These are phyloP conservation scores for Talaromyces funiculosus DNA, from an alignment of 2,329 filamentous ascomycete genomes.

Conservation along the genomic window DNA sequence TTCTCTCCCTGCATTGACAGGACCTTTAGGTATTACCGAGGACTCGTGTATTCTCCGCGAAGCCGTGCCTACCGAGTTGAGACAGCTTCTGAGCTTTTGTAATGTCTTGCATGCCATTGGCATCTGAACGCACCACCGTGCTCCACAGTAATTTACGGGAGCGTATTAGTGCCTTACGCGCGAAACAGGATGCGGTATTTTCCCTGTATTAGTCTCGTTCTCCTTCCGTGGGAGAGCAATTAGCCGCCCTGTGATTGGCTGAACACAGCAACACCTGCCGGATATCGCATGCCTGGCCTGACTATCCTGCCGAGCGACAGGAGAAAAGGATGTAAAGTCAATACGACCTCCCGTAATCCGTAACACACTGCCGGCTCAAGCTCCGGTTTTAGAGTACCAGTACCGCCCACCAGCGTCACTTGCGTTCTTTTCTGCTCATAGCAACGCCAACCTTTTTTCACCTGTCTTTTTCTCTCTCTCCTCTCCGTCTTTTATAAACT, in stretches of 20 bases:
- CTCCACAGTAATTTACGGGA: constrained; percentile 8
- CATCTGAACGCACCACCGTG: background rate
- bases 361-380: constrained; percentile 34
- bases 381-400: constrained; percentile 27
- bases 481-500: constrained; percentile 27
- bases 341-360: constrained; percentile 15
- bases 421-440: constrained; percentile 32
- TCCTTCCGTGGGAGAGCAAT: background rate
- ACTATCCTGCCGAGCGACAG: background rate
- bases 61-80: background rate
- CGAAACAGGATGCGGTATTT: constrained; percentile 8
- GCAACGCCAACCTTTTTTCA: constrained; percentile 31
- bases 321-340: constrained; percentile 3
- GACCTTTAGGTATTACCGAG: background rate
- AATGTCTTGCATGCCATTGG: constrained; percentile 10
- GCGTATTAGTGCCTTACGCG: background rate
- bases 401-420: constrained; percentile 19
- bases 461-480: constrained; percentile 33
- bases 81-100: constrained; percentile 7
- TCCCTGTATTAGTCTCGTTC: constrained; percentile 1
- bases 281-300: background rate
- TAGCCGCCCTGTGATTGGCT: constrained; percentile 7
- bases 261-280: background rate
- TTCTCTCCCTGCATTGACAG: background rate
- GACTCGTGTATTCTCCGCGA: background rate